Base-by-base conservation (phyloP, 2,329 filamentous ascomycete species). In the Parastagonospora nodorum region DNA sequence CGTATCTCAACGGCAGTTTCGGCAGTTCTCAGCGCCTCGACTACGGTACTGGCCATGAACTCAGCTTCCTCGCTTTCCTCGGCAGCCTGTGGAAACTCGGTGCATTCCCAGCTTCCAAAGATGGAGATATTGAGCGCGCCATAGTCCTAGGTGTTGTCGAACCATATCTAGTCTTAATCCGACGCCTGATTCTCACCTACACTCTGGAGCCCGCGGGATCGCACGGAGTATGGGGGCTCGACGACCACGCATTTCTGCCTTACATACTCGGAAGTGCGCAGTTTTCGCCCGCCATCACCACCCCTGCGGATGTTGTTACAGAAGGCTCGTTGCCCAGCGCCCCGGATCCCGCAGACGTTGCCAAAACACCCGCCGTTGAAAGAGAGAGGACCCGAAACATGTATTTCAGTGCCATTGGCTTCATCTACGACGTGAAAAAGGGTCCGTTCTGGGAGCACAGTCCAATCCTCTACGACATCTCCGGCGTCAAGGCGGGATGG, bases 171-270 rank as follows among this genome's bases (percentile, higher is more conserved):
- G 78, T 80, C 29, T 86, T 97, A 2, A 80, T 96, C 39, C 87
- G 94, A 33, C 85, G 83, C 36, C 81, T 99, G 8, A 97, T 99
- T 63, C 79, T 90, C 43, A 93, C 87, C 2, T 99, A 97, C 72
- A 97, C 88, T 0, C 84, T 99, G 15, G 94, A 99, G 69, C 94
- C 94, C 4, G 94, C 94, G 5, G 94, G 94, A 2, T 96, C 93
- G 1, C 94, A 97, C 69, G 94, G 94, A 2, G 94, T 99, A 15
- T 99, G 94, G 94, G 94, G 94, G 15, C 81, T 99, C n/a, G 94
- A 99, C 70, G 94, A 99, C 72, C 93, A 99, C 75, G 92, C 86
- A 8, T 97, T 99, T 72, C 74, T 94, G 24, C 89, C 94, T 0
- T 99, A 97, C 73, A 90, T 99, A 49, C 92, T 97, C 58, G 94